Evolutionary conservation across 192 early-diverging fungal species (phyloP).

Genomic region (Backusella tarrabulga): DNA sequence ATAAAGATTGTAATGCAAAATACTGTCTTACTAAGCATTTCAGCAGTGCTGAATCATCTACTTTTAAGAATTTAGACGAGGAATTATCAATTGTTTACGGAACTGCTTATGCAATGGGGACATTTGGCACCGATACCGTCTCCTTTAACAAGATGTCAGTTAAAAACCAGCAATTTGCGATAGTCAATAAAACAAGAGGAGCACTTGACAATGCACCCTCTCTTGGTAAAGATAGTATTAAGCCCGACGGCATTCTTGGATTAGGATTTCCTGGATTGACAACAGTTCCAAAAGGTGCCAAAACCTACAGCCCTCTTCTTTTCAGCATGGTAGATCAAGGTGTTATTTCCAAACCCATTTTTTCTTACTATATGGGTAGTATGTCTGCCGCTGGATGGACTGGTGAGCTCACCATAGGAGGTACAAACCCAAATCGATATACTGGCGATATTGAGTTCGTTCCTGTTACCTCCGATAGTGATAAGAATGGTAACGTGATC

Average conservation of each 20-base stretch:
- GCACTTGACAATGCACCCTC: conserved; percentile 17
- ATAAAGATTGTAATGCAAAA: conserved; percentile 1
- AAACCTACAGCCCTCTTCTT: conserved; percentile 1
- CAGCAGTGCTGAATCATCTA: conserved; percentile 9
- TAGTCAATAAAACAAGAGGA: conserved; percentile 12
- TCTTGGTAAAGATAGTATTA: background rate
- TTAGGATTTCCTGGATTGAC: conserved; percentile 30
- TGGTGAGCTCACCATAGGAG: conserved; percentile 53
- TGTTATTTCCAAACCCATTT: background rate
- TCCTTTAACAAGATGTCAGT: conserved; percentile 16
- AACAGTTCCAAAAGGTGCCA: background rate
- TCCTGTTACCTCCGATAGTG: conserved; percentile 17
- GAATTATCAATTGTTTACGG: conserved; percentile 19
- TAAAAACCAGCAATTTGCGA: conserved; percentile 28
- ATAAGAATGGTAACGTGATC: background rate
- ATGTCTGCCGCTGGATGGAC: conserved; percentile 15
- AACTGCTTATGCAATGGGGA: conserved; percentile 16
- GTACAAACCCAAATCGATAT: conserved; percentile 44
- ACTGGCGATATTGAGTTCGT: conserved; percentile 49
- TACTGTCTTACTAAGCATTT: conserved; percentile 13
- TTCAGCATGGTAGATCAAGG: background rate
- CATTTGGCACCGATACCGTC: conserved; percentile 29
- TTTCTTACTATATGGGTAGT: conserved; percentile 17
- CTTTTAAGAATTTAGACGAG: background rate
- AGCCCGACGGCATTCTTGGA: conserved; percentile 33